These are phyloP conservation scores for Pascua sp. DNA, from an alignment of 1,284 basidiomycete species.

Conservation along the genomic window DNA sequence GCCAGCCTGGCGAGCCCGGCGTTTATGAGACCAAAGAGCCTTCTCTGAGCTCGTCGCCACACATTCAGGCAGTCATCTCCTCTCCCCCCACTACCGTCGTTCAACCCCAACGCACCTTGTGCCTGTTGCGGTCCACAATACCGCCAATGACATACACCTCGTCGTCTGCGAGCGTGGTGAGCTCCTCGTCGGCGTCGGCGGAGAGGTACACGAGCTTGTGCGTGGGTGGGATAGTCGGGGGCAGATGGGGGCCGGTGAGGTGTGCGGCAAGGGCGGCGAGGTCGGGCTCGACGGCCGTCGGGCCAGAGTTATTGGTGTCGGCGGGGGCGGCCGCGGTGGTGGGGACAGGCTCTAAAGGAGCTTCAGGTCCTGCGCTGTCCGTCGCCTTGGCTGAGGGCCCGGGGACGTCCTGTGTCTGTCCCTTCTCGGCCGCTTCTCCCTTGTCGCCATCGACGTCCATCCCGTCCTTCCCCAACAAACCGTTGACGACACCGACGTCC, in stretches of 20 bases:
- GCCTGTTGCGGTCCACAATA: conserved; percentile 92
- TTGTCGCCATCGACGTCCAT: no score
- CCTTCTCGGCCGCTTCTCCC: conserved; percentile 1
- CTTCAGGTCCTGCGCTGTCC: conserved; percentile 22
- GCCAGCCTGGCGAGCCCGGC: no score
- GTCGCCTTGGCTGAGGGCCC: no score
- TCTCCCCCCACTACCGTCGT: no score
- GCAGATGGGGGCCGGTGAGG: conserved; percentile 21
- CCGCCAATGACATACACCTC: conserved; percentile 96
- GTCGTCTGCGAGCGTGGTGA: conserved; percentile 71
- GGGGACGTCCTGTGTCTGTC: no score
- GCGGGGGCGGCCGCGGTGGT: neutral
- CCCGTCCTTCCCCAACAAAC: no score
- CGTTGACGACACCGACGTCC: conserved; percentile 26
- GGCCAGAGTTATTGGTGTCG: neutral
- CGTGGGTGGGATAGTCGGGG: conserved; percentile 28
- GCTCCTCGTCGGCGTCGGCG: conserved; percentile 84
- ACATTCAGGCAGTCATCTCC: no score
- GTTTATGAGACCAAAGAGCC: no score
- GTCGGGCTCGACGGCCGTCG: neutral
- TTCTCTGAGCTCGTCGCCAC: no score
- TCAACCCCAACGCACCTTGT: no score
- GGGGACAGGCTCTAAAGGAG: no score
- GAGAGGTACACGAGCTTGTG: conserved; percentile 83
- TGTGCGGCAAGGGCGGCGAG: no score